A percentile compares a stretch with the other conserved stretches of the same genome.
These are phyloP conservation scores for Scutellospora calospora DNA, from an alignment of 371 early-diverging fungal species.

Conservation along the genomic window DNA sequence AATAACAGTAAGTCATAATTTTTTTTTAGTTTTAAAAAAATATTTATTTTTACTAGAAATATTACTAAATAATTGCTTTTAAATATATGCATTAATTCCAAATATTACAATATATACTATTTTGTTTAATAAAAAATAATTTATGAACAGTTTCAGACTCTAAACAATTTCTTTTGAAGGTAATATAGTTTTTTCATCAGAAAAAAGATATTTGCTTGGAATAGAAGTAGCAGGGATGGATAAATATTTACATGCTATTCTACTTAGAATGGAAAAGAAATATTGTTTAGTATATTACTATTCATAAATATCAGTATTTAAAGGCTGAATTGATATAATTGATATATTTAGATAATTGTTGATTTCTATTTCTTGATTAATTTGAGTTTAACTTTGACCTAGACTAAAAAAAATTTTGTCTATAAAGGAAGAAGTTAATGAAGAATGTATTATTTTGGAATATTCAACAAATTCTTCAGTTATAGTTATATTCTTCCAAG, in stretches of 20 bases:
- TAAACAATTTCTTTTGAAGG: not conserved
- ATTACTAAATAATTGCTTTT: too few relatives aligned
- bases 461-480: not conserved
- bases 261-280: conserved; percentile 19
- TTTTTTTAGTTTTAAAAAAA: too few relatives aligned
- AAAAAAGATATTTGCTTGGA: not conserved
- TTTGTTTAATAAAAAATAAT: not conserved
- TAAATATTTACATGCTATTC: conserved; percentile 32
- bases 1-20: too few relatives aligned
- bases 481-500: not conserved
- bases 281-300: not conserved
- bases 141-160: not conserved
- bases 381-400: not conserved
- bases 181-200: not conserved
- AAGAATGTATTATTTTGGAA: too few relatives aligned
- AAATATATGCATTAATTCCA: too few relatives aligned
- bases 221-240: conserved; percentile 15
- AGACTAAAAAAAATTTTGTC: not conserved
- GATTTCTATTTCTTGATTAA: not conserved
- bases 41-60: too few relatives aligned
- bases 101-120: not conserved
- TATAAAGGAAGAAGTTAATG: not conserved
- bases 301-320: not conserved
- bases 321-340: not conserved
- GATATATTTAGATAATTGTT: conserved; percentile 19